phyloP scores from a whole-genome alignment of 306 rosid genomes.

The Inga leiocalycina region DNA sequence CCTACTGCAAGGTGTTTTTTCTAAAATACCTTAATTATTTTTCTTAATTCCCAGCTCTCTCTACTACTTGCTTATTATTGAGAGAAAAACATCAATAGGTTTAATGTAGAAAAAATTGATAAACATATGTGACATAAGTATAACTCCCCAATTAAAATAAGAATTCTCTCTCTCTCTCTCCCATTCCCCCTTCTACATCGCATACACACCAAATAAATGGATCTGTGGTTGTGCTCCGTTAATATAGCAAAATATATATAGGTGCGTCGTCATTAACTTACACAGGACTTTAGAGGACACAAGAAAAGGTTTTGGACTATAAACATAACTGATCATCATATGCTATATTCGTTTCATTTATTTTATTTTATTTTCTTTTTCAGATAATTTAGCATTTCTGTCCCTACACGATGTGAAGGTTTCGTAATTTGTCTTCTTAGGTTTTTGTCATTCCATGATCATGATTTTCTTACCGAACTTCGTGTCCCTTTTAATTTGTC shows the following conservation, averaged over 20 bases:
- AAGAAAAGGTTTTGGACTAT: not conserved
- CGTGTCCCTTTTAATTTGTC: conserved; percentile 40
- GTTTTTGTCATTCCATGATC: conserved; percentile 17
- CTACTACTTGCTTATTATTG: no score
- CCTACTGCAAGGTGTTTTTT: no score
- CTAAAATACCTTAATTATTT: no score
- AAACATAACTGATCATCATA: not conserved
- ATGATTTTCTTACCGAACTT: conserved; percentile 47
- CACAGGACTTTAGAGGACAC: not conserved
- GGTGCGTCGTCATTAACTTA: not conserved
- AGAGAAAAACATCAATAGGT: no score
- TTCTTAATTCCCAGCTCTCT: no score
- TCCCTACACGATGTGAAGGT: conserved; percentile 22
- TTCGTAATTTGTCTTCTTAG: conserved; percentile 5
- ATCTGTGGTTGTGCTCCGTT: not conserved
- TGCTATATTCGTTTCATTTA: not conserved
- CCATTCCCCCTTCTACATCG: no score
- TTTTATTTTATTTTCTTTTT: not conserved
- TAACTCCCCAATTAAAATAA: no score
- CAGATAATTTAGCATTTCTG: conserved; percentile 13
- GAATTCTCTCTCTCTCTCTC: no score
- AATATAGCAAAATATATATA: not conserved
- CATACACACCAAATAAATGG: not conserved
- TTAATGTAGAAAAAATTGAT: no score
- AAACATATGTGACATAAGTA: no score